Evolutionary conservation across 176 grass and related monocot genomes (phyloP), one percentile per base, ranked within the genome.

Genomic region (Cenchrus fungigraminus): DNA sequence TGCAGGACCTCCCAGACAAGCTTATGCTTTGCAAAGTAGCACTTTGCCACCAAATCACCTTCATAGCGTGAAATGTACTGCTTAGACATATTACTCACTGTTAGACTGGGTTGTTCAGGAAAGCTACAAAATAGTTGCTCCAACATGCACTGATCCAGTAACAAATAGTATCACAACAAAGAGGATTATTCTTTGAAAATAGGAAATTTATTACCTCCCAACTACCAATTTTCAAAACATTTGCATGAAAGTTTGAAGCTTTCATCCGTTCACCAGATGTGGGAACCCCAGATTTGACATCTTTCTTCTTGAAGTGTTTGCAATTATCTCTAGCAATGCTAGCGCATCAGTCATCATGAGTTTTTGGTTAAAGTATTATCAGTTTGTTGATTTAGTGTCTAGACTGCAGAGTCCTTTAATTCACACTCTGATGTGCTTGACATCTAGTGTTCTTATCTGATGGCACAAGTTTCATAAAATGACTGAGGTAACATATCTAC

Each of bases 1-100:
- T 97, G 82, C 17, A 97, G 70, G 57, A 95, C 76, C 89, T 97
- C 92, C 90, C 90, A 97, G 20, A 97, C 92, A 88, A 95, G 84
- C 45, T 95, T 93, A 51, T 87, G 87, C 71, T 93, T 97, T 83
- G 92, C 95, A 84, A 90, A 97, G 32, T 97, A 97, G 82, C 90
- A 95, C 80, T 97, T 97, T 40, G 89, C 92, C 54, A 95, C 87
- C 77, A 95, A 86, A 71, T 97, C 95, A 80, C 92, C 89, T 90
- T 95, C 92, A 58, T 95, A 88, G 29, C 65, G 81, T 61, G 91
- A 88, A 64, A 85, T 76, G 73, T 86, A 91, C 95, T 95, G 79
- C 71, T 84, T 9, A 78, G 31, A 68, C 69, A 57, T 49, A 68
- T 49, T 56, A 68, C 51, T 86, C 84, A 68, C 15, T 63, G 16